Base-by-base conservation (phyloP, 2,329 filamentous ascomycete genomes). In the Clarireedia monteithiana region DNA sequence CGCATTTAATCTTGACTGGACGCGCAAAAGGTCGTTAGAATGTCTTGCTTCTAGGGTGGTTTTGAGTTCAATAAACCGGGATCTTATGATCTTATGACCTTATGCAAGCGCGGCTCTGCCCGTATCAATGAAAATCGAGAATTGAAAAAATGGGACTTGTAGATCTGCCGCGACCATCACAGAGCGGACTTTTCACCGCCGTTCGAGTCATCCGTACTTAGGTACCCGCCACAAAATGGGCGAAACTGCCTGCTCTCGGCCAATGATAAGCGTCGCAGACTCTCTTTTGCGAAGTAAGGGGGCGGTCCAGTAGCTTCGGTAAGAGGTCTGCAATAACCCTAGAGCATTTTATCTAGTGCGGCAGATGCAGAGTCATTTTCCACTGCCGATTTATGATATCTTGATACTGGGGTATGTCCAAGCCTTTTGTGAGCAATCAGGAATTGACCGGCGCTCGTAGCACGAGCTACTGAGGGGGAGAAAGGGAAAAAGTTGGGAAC, bases 51-150 rank as follows among this genome's bases (percentile, higher is more conserved):
- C 50, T 47, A 7, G 20, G 42, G 6, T 45, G 40, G 34, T 34
- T 55, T 55, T 47, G 9, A 45, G 42, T 20, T 45, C 39, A 51
- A 27, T 51, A 24, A 23, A 36, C 40, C 23, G 12, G 39, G 15
- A 12, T 56, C 27, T 46, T 26, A 38, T 52, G 53, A 53, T 56
- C 54, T 40, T 53, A 53, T 56, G 54, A 51, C 44, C 54, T 26
- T 36, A 57, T 57, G 55, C 55, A 57, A 48, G 55, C 49, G 55
- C 55, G 55, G 55, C 55, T 57, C 55, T 57, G 55, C 55, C 55
- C 50, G 55, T 57, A 48, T 57, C 38, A 53, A 53, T 48, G n/a
- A 53, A 36, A 48, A 48, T 27, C n/a, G 30, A 24, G 23, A 20
- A 49, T 24, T 24, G 40, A 47, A 30, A 34, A 27, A 47, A 53